These are phyloP conservation scores for Ophiocytium majus DNA, from an alignment of 352 stramenopile species.

Conservation along the genomic window DNA sequence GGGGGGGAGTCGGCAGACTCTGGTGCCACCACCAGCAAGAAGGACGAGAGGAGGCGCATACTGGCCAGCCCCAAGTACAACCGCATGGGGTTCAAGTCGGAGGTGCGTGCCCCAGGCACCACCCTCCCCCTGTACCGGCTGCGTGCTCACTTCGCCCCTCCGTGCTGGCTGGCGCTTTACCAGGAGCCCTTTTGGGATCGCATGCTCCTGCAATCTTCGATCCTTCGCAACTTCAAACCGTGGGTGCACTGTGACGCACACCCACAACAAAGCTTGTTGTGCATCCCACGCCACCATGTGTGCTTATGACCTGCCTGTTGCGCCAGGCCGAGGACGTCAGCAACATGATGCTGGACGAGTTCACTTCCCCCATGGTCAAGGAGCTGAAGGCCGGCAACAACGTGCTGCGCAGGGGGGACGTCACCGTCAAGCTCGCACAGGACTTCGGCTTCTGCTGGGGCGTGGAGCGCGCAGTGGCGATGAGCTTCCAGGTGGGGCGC, in stretches of 20 bases:
- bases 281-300: too few species aligned
- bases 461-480: slow-evolving; percentile 64
- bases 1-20: too few species aligned
- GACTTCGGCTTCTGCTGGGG: slow-evolving; percentile 81
- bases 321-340: slow-evolving; percentile 42
- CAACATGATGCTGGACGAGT: slow-evolving; percentile 60
- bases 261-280: too few species aligned
- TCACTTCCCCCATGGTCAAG: slow-evolving; percentile 67
- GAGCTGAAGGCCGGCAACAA: slow-evolving; percentile 66
- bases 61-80: slow-evolving; percentile 36
- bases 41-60: slow-evolving; percentile 30
- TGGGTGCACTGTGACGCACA: too few species aligned
- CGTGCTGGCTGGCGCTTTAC: background rate
- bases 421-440: slow-evolving; percentile 58
- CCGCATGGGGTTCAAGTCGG: slow-evolving; percentile 45
- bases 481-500: slow-evolving; percentile 55
- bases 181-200: background rate
- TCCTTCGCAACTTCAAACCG: too few species aligned
- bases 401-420: slow-evolving; percentile 65
- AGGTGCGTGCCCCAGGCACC: too few species aligned
- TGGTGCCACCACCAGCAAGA: too few species aligned
- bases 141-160: too few species aligned
- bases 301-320: too few species aligned
- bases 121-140: too few species aligned
- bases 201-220: too few species aligned